These are phyloP conservation scores for Physaria fendleri DNA, from an alignment of 345 rosid species.

Conservation along the genomic window DNA sequence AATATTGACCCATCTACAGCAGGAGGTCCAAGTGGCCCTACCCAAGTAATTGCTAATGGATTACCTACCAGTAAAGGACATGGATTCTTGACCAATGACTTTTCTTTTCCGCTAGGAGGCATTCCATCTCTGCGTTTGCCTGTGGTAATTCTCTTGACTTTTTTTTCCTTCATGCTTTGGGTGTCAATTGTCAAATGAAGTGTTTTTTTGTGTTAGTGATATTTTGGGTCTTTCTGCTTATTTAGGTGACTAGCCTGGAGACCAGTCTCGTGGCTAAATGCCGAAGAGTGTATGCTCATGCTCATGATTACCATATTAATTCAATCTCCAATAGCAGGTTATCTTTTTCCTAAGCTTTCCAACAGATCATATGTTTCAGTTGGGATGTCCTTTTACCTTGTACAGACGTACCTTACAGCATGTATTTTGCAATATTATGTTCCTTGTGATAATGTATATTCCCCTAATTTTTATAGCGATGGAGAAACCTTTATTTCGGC, in stretches of 20 bases:
- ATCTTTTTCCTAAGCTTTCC: background rate
- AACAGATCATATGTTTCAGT: background rate
- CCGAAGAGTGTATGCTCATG: slow-evolving; percentile 97
- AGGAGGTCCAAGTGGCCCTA: slow-evolving; percentile 26
- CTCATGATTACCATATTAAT: slow-evolving; percentile 86
- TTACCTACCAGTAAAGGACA: slow-evolving; percentile 34
- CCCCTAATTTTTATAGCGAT: slow-evolving; percentile 43
- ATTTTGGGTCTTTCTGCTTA: slow-evolving; percentile 9
- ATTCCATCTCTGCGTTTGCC: slow-evolving; percentile 70
- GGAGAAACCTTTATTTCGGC: slow-evolving; percentile 99
- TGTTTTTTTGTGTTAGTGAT: slow-evolving; percentile 9
- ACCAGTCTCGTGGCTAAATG: slow-evolving; percentile 84
- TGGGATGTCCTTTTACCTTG: background rate
- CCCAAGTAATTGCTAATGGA: slow-evolving; percentile 48
- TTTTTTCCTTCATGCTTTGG: background rate
- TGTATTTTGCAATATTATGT: background rate
- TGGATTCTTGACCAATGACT: slow-evolving; percentile 39
- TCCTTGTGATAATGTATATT: slow-evolving; percentile 8
- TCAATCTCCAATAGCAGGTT: slow-evolving; percentile 93
- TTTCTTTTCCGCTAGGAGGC: slow-evolving; percentile 56
- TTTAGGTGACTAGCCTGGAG: slow-evolving; percentile 51
- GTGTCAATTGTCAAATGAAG: background rate
- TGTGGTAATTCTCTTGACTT: slow-evolving; percentile 66
- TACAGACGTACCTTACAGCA: background rate
- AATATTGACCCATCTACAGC: slow-evolving; percentile 52